Conservation (phyloP, 306 rosid species). For the Acacia acuminata region DNA sequence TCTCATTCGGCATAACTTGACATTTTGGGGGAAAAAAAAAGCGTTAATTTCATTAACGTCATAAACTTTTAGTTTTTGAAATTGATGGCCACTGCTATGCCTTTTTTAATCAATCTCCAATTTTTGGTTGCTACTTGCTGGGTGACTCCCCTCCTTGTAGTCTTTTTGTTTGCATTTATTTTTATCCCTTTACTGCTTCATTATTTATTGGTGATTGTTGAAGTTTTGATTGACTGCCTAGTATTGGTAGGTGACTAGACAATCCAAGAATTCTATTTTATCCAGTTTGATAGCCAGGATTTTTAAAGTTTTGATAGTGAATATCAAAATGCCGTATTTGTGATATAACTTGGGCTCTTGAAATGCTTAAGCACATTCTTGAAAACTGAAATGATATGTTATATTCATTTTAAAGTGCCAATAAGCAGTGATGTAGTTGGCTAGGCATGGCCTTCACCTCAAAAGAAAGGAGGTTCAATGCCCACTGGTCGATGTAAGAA, state of each 20-base stretch:
- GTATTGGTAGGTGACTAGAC: neutral
- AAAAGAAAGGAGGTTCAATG: no score
- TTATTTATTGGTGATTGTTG: neutral
- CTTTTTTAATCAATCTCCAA: constrained; percentile 12
- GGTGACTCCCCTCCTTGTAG: neutral
- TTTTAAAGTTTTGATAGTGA: neutral
- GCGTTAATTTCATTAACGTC: constrained; percentile 35
- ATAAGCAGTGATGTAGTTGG: no score
- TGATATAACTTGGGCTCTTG: neutral
- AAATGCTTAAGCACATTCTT: neutral
- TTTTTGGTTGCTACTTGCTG: constrained; percentile 3
- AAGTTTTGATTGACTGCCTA: constrained; percentile 7
- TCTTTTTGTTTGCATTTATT: constrained; percentile 9
- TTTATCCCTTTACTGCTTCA: neutral
- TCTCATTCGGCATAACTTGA: neutral
- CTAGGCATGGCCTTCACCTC: no score
- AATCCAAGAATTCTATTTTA: neutral
- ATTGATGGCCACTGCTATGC: constrained; percentile 4
- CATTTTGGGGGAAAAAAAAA: neutral
- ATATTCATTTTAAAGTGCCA: neutral
- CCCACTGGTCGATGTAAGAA: no score
- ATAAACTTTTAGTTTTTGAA: constrained; percentile 27
- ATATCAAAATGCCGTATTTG: neutral
- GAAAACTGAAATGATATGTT: constrained; percentile 9
- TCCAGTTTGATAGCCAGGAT: neutral